A percentile compares a stretch with the other conserved stretches of the same genome.
Conservation (phyloP, 2,329 filamentous ascomycete species). For the Claviceps humidiphila region DNA sequence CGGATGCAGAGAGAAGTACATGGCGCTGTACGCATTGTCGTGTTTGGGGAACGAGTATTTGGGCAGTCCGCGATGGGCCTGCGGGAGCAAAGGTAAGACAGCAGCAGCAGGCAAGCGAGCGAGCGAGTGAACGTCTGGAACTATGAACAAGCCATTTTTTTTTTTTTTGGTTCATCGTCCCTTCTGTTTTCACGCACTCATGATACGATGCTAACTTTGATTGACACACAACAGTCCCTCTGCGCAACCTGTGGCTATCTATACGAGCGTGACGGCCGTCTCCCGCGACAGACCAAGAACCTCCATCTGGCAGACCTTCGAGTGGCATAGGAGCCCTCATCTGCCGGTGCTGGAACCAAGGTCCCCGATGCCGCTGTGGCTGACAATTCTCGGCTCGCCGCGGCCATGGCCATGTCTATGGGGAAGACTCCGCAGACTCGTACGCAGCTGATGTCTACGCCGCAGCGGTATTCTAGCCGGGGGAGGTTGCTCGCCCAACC, state of each 20-base stretch:
- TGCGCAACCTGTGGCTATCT: conserved; percentile 88
- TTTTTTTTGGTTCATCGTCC: no score
- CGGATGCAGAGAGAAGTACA: conserved; percentile 62
- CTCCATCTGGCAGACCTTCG: conserved; percentile 18
- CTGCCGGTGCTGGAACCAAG: conserved; percentile 8
- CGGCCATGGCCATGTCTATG: not conserved
- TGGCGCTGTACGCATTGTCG: conserved; percentile 86
- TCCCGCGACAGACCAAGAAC: conserved; percentile 44
- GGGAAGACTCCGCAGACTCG: not conserved
- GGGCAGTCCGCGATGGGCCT: conserved; percentile 89
- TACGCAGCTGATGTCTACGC: not conserved
- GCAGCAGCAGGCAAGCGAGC: no score
- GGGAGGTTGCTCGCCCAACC: not conserved
- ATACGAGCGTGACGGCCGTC: conserved; percentile 73
- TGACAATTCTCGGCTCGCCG: conserved; percentile 1
- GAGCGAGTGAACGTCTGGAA: no score
- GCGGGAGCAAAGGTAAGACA: conserved; percentile 61
- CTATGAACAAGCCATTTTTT: no score
- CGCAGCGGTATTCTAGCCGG: not conserved
- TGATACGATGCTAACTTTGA: no score
- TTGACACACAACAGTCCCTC: conserved; percentile 46
- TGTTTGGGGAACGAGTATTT: conserved; percentile 80
- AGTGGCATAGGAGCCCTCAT: conserved; percentile 14
- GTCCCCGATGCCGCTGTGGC: conserved; percentile 5
- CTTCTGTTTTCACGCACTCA: no score